phyloP scores from a whole-genome alignment of 176 grass and related monocot species.

The Avena atlantica region DNA sequence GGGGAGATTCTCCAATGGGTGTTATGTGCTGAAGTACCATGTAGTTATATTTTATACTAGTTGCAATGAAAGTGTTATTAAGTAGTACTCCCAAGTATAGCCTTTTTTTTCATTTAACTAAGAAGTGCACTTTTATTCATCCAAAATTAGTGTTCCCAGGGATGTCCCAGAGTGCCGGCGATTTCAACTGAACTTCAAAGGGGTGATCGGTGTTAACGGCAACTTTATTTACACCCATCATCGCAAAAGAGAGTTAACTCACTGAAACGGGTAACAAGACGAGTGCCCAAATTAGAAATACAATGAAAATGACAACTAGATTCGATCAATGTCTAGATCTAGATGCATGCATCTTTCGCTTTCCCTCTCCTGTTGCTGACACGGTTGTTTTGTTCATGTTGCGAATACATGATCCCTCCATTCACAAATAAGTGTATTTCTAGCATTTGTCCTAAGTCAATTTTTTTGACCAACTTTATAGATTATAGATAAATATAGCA shows the following conservation, averaged over 20 bases:
- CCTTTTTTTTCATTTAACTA: neutral
- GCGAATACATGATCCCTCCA: neutral
- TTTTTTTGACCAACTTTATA: too few relatives aligned
- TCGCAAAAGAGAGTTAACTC: too few relatives aligned
- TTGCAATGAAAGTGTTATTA: slow-evolving; percentile 26
- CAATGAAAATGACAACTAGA: slow-evolving; percentile 18
- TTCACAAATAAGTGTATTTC: too few relatives aligned
- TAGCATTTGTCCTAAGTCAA: too few relatives aligned
- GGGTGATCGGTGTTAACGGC: neutral
- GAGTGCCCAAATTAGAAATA: neutral
- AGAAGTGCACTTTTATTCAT: slow-evolving; percentile 22
- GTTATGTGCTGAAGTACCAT: slow-evolving; percentile 22
- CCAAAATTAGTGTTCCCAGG: neutral
- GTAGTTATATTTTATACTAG: slow-evolving; percentile 7
- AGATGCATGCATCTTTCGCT: slow-evolving; percentile 52
- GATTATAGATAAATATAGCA: too few relatives aligned
- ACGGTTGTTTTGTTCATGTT: slow-evolving; percentile 20
- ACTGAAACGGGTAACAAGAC: neutral
- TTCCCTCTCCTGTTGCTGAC: slow-evolving; percentile 37
- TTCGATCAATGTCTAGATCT: slow-evolving; percentile 26
- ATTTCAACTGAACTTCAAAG: neutral
- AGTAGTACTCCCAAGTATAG: neutral
- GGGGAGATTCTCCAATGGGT: slow-evolving; percentile 32
- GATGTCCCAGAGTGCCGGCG: neutral
- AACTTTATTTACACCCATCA: neutral